Conservation (phyloP, 495 filamentous ascomycete genomes). For the Penicillium manginii region DNA sequence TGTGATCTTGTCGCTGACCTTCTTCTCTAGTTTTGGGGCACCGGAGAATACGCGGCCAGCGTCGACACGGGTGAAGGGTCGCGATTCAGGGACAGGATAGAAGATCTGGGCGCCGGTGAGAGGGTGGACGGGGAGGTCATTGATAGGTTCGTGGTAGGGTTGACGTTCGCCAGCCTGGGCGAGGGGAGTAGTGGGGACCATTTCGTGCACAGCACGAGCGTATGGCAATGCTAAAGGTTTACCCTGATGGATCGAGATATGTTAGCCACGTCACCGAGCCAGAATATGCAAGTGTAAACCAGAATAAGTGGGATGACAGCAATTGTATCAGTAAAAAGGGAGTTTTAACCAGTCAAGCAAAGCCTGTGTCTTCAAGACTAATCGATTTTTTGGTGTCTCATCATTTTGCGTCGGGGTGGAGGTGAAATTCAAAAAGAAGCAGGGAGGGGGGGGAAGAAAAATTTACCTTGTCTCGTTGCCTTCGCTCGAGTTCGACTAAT, state of each 20-base stretch:
- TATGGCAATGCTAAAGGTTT: constrained; percentile 80
- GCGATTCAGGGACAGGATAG: constrained; percentile 86
- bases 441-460: constrained; percentile 27
- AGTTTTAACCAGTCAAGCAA: constrained; percentile 69
- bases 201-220: constrained; percentile 70
- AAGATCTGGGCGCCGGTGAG: constrained; percentile 84
- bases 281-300: constrained; percentile 6
- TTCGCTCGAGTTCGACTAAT: constrained; percentile 84
- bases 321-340: constrained; percentile 35
- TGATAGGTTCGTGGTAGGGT: constrained; percentile 77
- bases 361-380: constrained; percentile 95
- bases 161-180: constrained; percentile 27
- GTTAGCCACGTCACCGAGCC: constrained; percentile 20
- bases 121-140: constrained; percentile 84
- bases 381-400: constrained; percentile 84
- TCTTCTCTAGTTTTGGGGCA: constrained; percentile 42
- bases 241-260: constrained; percentile 53
- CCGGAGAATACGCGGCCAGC: constrained; percentile 81
- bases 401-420: constrained; percentile 51
- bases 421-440: constrained; percentile 12
- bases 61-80: constrained; percentile 84
- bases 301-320: constrained; percentile 11
- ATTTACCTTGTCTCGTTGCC: constrained; percentile 72
- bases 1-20: constrained; percentile 22
- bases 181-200: constrained; percentile 70